phyloP scores from a whole-genome alignment of 2,329 filamentous ascomycete genomes.

The Colletotrichum sp. region DNA sequence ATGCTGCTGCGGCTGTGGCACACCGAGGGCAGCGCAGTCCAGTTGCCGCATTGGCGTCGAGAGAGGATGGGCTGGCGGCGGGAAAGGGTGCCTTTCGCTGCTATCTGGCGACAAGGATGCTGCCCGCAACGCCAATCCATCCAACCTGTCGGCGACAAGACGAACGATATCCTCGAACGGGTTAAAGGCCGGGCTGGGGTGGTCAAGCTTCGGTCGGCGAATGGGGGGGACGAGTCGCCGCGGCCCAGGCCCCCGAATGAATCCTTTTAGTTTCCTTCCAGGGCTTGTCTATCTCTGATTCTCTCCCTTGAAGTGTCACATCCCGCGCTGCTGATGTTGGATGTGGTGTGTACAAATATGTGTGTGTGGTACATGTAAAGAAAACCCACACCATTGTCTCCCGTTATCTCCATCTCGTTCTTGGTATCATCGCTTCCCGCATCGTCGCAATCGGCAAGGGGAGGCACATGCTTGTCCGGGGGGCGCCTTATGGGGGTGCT shows the following conservation, averaged over 20 bases:
- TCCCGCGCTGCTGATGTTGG: neutral
- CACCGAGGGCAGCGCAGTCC: neutral
- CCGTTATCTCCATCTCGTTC: neutral
- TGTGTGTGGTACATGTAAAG: neutral
- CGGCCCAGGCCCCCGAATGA: neutral
- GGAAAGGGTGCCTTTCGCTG: conserved; percentile 1
- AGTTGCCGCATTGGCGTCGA: conserved; percentile 16
- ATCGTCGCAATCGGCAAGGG: neutral
- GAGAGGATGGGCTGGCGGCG: neutral
- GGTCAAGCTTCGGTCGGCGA: neutral
- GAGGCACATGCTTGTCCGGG: conserved; percentile 8
- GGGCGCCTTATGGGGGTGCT: neutral
- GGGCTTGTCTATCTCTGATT: neutral
- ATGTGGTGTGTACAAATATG: neutral
- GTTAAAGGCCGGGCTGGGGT: neutral
- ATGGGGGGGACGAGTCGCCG: neutral
- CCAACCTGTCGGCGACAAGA: neutral
- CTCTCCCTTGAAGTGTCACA: neutral
- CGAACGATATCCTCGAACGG: conserved; percentile 2
- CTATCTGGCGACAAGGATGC: conserved; percentile 20
- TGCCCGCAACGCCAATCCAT: neutral
- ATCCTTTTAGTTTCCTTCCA: neutral
- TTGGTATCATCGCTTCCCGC: neutral
- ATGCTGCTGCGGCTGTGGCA: neutral
- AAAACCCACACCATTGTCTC: neutral